Evolutionary conservation across 1,284 basidiomycete genomes (phyloP).

Genomic region (Melampsora larici-populina): DNA sequence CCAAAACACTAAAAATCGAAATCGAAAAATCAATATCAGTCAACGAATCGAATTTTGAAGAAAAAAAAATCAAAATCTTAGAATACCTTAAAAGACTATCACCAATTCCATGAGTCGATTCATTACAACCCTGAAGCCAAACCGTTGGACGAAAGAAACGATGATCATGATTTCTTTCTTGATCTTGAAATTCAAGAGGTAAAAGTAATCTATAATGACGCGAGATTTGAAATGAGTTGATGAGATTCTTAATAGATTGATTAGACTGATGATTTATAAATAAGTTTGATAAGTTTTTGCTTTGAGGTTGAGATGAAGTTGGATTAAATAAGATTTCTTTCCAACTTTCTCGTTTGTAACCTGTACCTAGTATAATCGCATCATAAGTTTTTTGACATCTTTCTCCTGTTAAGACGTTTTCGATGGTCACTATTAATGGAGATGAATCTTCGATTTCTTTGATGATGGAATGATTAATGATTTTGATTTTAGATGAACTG

Average conservation of each 20-base stretch:
- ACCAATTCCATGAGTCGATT: conserved; percentile 62
- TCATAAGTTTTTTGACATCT: conserved; percentile 55
- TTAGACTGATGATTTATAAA: conserved; percentile 22
- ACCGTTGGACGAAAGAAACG: conserved; percentile 56
- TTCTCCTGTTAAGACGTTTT: conserved; percentile 43
- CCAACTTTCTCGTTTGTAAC: conserved; percentile 59
- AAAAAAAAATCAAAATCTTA: background rate
- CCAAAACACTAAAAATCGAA: conserved; percentile 44
- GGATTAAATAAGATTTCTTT: conserved; percentile 45
- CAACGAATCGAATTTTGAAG: background rate
- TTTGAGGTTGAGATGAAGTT: background rate
- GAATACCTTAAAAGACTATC: conserved; percentile 60
- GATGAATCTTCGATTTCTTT: conserved; percentile 21
- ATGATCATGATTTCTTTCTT: background rate
- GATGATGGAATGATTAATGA: conserved; percentile 54
- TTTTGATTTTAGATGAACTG: conserved; percentile 44
- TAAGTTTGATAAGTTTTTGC: background rate
- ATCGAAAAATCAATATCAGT: background rate
- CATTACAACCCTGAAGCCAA: conserved; percentile 63
- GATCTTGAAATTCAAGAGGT: background rate
- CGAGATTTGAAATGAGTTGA: background rate
- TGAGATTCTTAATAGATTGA: no score
- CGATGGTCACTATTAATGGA: conserved; percentile 37
- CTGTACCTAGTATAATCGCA: conserved; percentile 62
- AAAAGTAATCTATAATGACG: conserved; percentile 20